These are phyloP conservation scores for Calonectria henricotiae DNA, from an alignment of 2,329 filamentous ascomycete species.

Conservation along the genomic window DNA sequence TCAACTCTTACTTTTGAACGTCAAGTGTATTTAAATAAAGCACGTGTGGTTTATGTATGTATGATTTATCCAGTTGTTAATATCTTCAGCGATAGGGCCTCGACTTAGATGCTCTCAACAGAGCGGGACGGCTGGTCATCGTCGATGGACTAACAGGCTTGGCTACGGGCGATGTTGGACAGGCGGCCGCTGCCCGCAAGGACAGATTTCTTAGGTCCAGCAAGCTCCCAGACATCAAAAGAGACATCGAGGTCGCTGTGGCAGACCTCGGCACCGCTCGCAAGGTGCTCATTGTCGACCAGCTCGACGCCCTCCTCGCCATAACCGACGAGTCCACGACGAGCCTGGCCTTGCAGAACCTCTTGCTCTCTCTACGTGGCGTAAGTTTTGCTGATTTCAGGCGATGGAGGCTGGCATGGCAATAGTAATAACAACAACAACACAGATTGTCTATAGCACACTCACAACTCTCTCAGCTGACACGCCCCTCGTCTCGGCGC, in stretches of 20 bases:
- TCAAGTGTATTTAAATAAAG: not conserved
- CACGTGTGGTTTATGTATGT: not conserved
- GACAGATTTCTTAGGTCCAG: slow-evolving; percentile 54
- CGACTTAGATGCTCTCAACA: slow-evolving; percentile 76
- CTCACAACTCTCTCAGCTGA: slow-evolving; percentile 82
- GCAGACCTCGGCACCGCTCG: slow-evolving; percentile 54
- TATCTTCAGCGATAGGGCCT: slow-evolving; percentile 69
- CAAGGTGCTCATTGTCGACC: slow-evolving; percentile 77
- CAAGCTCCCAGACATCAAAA: slow-evolving; percentile 58
- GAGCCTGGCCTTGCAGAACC: slow-evolving; percentile 67
- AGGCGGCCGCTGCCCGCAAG: slow-evolving; percentile 26
- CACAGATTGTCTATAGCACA: slow-evolving; percentile 75
- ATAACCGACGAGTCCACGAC: slow-evolving; percentile 66
- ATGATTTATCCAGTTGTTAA: not conserved
- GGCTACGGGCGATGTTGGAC: slow-evolving; percentile 57
- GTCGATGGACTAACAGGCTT: slow-evolving; percentile 81
- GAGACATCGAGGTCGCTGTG: slow-evolving; percentile 61
- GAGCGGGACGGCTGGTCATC: slow-evolving; percentile 77
- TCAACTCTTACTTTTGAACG: not conserved
- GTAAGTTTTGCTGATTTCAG: slow-evolving; percentile 62
- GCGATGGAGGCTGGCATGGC: no score
- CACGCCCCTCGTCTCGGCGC: slow-evolving; percentile 76
- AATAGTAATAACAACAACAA: not conserved
- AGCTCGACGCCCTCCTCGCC: slow-evolving; percentile 77
- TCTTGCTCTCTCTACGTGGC: slow-evolving; percentile 75